These are phyloP conservation scores for Leonotis leonurus DNA, from an alignment of 257 asterid genomes.

Conservation along the genomic window DNA sequence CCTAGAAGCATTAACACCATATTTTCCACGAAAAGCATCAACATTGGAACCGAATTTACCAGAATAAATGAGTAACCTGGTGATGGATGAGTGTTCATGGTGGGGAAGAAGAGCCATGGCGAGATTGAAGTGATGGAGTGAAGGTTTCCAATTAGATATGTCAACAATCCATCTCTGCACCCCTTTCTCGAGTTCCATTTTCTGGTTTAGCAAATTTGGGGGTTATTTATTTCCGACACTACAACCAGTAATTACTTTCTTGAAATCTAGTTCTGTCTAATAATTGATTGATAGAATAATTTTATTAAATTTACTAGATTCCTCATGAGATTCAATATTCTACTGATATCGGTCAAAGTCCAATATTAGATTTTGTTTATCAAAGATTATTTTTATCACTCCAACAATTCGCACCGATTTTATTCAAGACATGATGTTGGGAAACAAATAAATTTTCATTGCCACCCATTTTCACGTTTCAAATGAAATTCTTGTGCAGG, in stretches of 20 bases:
- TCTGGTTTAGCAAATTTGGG: neutral
- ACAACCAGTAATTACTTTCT: neutral
- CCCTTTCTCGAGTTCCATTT: constrained; percentile 46
- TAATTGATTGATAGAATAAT: neutral
- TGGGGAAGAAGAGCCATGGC: constrained; percentile 54
- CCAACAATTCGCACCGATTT: neutral
- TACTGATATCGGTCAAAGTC: no score
- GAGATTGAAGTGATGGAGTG: constrained; percentile 36
- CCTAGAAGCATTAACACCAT: neutral
- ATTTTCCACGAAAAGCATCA: neutral
- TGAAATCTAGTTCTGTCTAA: neutral
- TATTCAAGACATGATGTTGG: neutral
- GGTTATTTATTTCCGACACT: neutral
- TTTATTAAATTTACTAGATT: neutral
- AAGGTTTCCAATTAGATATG: constrained; percentile 61
- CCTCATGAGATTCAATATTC: no score
- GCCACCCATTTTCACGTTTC: neutral
- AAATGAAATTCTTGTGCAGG: constrained; percentile 35
- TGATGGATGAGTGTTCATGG: constrained; percentile 49
- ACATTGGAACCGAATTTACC: no score
- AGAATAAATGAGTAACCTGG: constrained; percentile 33
- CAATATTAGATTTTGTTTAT: no score
- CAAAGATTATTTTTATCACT: no score
- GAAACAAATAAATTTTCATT: neutral
- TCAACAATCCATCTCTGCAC: constrained; percentile 68